Conservation (phyloP, 2,329 filamentous ascomycete genomes). For the Sporothrix globosa region DNA sequence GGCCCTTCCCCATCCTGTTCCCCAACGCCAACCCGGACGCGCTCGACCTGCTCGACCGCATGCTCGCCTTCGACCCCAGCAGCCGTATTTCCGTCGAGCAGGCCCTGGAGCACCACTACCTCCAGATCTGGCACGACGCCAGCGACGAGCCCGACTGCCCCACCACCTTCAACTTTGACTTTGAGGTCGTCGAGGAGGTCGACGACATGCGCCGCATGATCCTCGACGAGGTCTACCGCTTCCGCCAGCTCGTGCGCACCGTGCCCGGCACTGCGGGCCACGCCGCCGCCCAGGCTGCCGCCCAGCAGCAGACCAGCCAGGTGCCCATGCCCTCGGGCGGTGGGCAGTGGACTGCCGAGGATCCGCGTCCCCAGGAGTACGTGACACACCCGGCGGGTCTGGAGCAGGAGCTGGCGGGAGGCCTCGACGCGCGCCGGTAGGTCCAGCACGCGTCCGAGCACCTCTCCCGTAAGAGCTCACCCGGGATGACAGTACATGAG, state of each 20-base stretch:
- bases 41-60: slow-evolving; percentile 90
- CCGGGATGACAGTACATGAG: neutral
- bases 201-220: slow-evolving; percentile 97
- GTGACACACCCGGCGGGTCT: slow-evolving; percentile 53
- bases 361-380: slow-evolving; percentile 64
- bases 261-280: slow-evolving; percentile 47
- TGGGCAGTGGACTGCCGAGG: slow-evolving; percentile 61
- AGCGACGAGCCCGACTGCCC: slow-evolving; percentile 94
- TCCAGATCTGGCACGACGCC: slow-evolving; percentile 97
- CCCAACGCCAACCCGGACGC: slow-evolving; percentile 94
- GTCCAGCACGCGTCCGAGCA: neutral
- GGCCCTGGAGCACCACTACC: slow-evolving; percentile 92
- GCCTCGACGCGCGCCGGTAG: slow-evolving; percentile 55
- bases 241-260: slow-evolving; percentile 67
- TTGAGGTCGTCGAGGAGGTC: slow-evolving; percentile 96
- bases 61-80: slow-evolving; percentile 96
- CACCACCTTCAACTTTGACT: slow-evolving; percentile 95
- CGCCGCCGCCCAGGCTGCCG: slow-evolving; percentile 40
- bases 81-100: slow-evolving; percentile 92
- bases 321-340: slow-evolving; percentile 58
- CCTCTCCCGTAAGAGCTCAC: no score
- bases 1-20: slow-evolving; percentile 85
- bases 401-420: slow-evolving; percentile 63
- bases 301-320: slow-evolving; percentile 45
- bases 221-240: slow-evolving; percentile 86